Evolutionary conservation across 1,139 yeast species (phyloP), one percentile per base, ranked within the genome.

Genomic region (Saccharomyces uvarum): DNA sequence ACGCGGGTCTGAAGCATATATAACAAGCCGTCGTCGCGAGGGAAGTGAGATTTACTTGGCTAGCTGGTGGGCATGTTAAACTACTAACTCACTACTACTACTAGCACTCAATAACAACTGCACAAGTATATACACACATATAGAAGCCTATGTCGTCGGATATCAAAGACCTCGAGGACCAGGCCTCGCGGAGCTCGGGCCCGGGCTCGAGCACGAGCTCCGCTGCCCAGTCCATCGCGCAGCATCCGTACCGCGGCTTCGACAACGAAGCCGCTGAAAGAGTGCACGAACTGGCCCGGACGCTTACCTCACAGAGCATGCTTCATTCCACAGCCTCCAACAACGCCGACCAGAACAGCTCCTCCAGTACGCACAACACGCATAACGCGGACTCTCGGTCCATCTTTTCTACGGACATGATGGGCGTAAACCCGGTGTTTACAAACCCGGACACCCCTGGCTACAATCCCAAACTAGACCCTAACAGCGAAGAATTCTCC

Each of bases 401-500:
- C 14, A 48, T 53, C 14, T 53, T 53, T 42, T 53, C 54, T 26
- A 19, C 48, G 46, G 47, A 26, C 21, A 31, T 38, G 14, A 50
- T 50, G 14, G 63, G 63, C 51, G 55, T 61, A 29, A 61, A 65
- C 49, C 69, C 68, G 3, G 59, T 63, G 4, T 57, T 54, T 38
- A 53, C 54, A 13, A 57, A 53, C 29, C 51, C 56, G 19, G 51
- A 54, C 8, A 55, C 55, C 13, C 54, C 57, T 0, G 73, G 72
- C 2, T 60, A 73, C 49, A 79, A 79, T 59, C 73, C 81, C 6
- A 70, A 72, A 51, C 66, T 82, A 48, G 82, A 83, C 61, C 88
- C 88, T 13, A 70, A 67, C 58, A 73, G 81, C 28, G 82, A 78
- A 13, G 68, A 79, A 11, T 88, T 88, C 71, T 77, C 69, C 54